Evolutionary conservation across 2,329 filamentous ascomycete genomes (phyloP), one percentile per base, ranked within the genome.

Genomic region (Penicillium sp.): DNA sequence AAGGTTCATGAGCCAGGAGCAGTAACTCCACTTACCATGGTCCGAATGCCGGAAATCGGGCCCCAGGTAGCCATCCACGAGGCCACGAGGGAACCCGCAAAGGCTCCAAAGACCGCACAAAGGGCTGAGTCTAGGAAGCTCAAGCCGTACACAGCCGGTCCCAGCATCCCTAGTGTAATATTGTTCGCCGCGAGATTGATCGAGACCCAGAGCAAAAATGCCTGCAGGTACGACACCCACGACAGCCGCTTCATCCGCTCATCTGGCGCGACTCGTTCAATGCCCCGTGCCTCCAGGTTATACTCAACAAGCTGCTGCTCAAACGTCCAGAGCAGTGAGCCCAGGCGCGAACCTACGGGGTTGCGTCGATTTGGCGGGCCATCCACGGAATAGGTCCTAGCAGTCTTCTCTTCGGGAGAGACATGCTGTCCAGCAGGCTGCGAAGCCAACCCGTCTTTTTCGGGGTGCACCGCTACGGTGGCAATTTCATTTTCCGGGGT

Each of bases 171-270:
- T n/a, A 83, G 67, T 0, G 78, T 80, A 30, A 83, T 74, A 48
- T 83, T 82, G 61, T 82, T 81, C 17, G 79, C 76, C 2, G 77
- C 76, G 7, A 82, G 64, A 52, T 83, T 83, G 58, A 81, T 74
- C 7, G 75, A 78, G 45, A 81, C 73, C 80, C 79, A 83, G 33
- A 83, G 62, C 32, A 80, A 59, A 13, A 72, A 73, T 15, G 77
- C 72, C 57, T 81, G 77, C 25, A 73, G 62, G 54, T 79, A 79
- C 20, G 75, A 74, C n/a, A 77, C 49, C 48, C 69, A 67, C 13
- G 67, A 66, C 35, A 77, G 56, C 33, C 71, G 70, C 42, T 71
- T 69, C 48, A 79, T 74, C 13, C 78, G 74, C 52, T 81, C 76
- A 36, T 75, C 60, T 1, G 71, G 64, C 36, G 73, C 67, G 1